Conservation (phyloP, 306 rosid species). For the Cucumis cinereus region DNA sequence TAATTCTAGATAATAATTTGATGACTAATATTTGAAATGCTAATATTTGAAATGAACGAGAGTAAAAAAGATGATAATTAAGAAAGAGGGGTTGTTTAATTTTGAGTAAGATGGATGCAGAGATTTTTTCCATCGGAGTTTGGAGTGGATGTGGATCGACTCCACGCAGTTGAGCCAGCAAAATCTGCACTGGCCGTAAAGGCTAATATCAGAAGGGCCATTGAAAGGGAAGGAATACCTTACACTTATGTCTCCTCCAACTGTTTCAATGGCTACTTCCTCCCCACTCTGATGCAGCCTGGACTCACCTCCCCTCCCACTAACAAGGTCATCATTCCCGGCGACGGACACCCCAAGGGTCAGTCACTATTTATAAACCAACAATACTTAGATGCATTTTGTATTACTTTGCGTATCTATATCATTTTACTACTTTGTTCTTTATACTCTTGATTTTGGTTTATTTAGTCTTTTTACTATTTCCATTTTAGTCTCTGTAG, state of each 20-base stretch:
- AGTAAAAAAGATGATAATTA: too few species aligned
- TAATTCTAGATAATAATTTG: too few species aligned
- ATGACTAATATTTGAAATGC: too few species aligned
- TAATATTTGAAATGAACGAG: too few species aligned
- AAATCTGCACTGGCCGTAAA: constrained; percentile 48
- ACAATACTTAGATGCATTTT: too few species aligned
- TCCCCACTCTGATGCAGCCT: constrained; percentile 57
- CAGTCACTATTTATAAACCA: too few species aligned
- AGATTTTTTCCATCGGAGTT: constrained; percentile 90
- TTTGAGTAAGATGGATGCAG: constrained; percentile 8
- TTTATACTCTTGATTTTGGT: too few species aligned
- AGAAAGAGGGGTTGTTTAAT: too few species aligned
- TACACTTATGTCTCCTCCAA: constrained; percentile 48
- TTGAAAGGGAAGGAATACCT: constrained; percentile 68
- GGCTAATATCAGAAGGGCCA: constrained; percentile 43
- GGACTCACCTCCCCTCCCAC: constrained; percentile 58
- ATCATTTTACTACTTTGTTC: too few species aligned
- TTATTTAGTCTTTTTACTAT: too few species aligned
- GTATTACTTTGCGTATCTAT: too few species aligned
- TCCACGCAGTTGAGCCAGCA: constrained; percentile 83
- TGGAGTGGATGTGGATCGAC: constrained; percentile 72
- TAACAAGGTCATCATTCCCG: constrained; percentile 54
- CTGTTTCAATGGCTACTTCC: constrained; percentile 59
- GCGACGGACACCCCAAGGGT: constrained; percentile 72
- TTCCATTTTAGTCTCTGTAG: too few species aligned